Evolutionary conservation across 2,329 filamentous ascomycete genomes (phyloP), one percentile per base, ranked within the genome.

Genomic region (Sarocladium oryzae): DNA sequence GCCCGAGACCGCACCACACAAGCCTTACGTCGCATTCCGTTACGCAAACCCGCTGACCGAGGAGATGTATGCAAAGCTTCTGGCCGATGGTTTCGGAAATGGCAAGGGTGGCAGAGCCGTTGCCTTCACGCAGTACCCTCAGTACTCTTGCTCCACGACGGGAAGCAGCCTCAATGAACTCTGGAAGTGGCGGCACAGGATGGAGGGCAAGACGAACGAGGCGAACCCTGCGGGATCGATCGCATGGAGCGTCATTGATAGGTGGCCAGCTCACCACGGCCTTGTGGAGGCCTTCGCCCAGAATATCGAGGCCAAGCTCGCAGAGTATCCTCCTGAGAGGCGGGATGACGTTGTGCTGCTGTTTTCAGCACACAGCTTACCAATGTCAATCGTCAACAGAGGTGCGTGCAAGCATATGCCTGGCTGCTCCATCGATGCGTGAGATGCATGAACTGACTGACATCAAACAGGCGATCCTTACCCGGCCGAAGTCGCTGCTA

Each of bases 71-170:
- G 77, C 81, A 51, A 79, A 82, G 61, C 69, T 99, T 56, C 72
- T 99, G 21, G 83, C 82, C 7, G 93, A 99, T 65, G 93, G 93
- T 0, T 96, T 97, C 64, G 92, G 91, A 10, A 82, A 84, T 50
- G 91, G 92, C 4, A 89, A 83, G 54, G 91, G 91, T n/a, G 92
- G 92, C 2, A 81, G 93, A 53, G 93, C 95, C 2, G 90, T 99
- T 4, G 93, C 93, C 1, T 99, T 99, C 64, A 96, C 92, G 24
- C 93, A 99, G 69, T 99, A 99, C 62, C 93, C 93, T 2, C 93
- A 99, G 67, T 99, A 99, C 70, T 96, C 89, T 18, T 99, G 95
- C 72, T 96, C 90, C 18, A 99, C 93, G 1, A 99, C 93, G 0
- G 93, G 93, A 20, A 96, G 89, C 68, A 96, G 89, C 56, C 72